Conservation (phyloP, 2,329 filamentous ascomycete species). For the Coniochaeta sp. region DNA sequence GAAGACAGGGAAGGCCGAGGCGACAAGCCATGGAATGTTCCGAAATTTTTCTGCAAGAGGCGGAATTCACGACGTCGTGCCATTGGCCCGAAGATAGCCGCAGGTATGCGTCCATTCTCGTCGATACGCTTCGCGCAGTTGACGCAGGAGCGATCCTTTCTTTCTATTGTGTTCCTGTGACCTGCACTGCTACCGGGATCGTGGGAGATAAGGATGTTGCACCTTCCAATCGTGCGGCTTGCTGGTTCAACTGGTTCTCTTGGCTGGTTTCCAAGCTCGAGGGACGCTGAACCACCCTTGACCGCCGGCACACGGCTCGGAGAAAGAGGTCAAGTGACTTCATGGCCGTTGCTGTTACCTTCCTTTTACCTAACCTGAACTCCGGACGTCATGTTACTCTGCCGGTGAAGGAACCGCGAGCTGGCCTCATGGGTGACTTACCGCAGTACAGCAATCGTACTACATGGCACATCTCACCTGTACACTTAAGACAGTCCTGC, state of each 20-base stretch:
- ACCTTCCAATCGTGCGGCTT: background rate
- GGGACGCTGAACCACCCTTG: no score
- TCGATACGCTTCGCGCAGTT: background rate
- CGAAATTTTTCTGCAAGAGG: background rate
- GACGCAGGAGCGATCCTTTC: no score
- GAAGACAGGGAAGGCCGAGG: background rate
- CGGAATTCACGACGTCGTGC: background rate
- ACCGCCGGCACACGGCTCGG: background rate
- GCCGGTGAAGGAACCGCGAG: no score
- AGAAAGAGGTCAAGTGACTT: background rate
- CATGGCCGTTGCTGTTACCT: background rate
- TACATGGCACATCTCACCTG: no score
- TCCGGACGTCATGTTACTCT: background rate
- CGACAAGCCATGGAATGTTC: background rate
- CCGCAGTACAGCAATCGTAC: no score
- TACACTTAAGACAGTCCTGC: no score
- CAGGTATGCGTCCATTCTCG: background rate
- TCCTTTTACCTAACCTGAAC: background rate
- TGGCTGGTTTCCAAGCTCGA: background rate
- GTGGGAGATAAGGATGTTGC: background rate
- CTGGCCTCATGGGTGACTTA: no score
- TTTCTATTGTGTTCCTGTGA: background rate
- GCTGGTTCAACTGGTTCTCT: background rate
- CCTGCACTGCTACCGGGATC: background rate
- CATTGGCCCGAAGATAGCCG: background rate